Evolutionary conservation across 1,284 basidiomycete species (phyloP).

Genomic region (Fomitiporia mediterranea): DNA sequence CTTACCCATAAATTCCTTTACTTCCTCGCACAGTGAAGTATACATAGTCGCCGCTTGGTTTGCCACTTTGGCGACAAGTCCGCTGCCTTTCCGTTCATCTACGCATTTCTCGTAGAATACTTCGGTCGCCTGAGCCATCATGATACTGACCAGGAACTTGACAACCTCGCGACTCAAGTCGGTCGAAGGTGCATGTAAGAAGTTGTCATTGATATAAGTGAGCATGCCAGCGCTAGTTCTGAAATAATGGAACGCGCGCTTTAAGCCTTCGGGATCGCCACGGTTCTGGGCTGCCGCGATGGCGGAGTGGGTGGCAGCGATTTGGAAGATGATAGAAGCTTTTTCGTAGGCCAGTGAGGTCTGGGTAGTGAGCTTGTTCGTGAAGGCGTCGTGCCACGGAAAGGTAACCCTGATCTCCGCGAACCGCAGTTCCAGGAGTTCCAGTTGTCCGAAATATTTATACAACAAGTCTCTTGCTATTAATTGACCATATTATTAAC

Average conservation of each 20-base stretch:
- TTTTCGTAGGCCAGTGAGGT: conserved; percentile 98
- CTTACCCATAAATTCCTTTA: conserved; percentile 94
- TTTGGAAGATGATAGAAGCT: conserved; percentile 96
- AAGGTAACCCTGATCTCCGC: conserved; percentile 95
- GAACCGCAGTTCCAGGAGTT: conserved; percentile 94
- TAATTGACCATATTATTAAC: neutral
- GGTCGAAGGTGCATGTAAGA: conserved; percentile 96
- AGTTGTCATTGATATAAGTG: conserved; percentile 99
- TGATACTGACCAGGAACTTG: conserved; percentile 84
- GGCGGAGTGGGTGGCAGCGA: conserved; percentile 89
- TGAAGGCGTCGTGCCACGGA: conserved; percentile 97
- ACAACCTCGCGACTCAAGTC: conserved; percentile 93
- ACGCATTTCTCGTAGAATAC: conserved; percentile 95
- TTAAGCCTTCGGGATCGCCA: conserved; percentile 90
- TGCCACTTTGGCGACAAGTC: conserved; percentile 82
- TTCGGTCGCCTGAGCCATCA: conserved; percentile 92
- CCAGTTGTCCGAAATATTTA: conserved; percentile 99
- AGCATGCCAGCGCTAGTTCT: conserved; percentile 95
- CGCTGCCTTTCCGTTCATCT: conserved; percentile 82
- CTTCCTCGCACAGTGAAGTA: conserved; percentile 75
- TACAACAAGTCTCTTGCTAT: conserved; percentile 89
- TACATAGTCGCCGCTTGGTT: conserved; percentile 84
- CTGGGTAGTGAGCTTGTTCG: conserved; percentile 87
- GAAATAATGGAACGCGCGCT: conserved; percentile 91
- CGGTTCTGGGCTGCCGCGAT: conserved; percentile 82